Base-by-base conservation (phyloP, 805 yeast species). In the Naumovozyma dairenensis region DNA sequence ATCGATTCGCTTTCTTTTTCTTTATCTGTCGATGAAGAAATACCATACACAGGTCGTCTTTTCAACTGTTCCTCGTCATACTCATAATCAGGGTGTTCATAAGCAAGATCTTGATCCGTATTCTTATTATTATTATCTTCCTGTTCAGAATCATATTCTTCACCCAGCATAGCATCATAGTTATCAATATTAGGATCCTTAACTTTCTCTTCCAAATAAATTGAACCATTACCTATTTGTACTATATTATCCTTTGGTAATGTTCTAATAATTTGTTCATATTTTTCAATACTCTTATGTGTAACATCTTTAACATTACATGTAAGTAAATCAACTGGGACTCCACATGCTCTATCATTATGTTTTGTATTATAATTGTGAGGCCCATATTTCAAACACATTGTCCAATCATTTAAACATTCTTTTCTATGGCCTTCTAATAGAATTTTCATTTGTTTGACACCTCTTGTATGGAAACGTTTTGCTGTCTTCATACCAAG, bases 351-450 rank as follows among this genome's bases (percentile, higher is more conserved):
- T 28, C 43, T 31, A 7, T 38, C 32, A 32, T 47, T 46, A 25
- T 35, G 36, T 6, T 27, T 31, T 33, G 38, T 39, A 35, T 54
- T 55, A 20, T 38, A 30, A 13, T 39, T 21, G 21, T 38, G 30
- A 2, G 46, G 36, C 5, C 56, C 51, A 24, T 42, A 34, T 28
- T 39, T 42, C 21, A 53, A 28, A 27, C 59, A 55, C 43, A 38
- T 39, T 32, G 42, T 44, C 56, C 59, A 52, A 27, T 43, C 48
- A 3, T 37, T 29, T 5, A 48, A 13, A 20, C 58, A 56, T 18
- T 40, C 49, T 7, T 42, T 42, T 29, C 43, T 40, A 18, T 45
- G 31, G 2, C 21, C 15, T 3, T 21, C 26, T 20, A 55, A 40
- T 25, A 39, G 21, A 12, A 38, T 28, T 21, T 42, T 47, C 35